Conservation (phyloP, 2,329 filamentous ascomycete species). For the Neoscytalidium dimidiatum region DNA sequence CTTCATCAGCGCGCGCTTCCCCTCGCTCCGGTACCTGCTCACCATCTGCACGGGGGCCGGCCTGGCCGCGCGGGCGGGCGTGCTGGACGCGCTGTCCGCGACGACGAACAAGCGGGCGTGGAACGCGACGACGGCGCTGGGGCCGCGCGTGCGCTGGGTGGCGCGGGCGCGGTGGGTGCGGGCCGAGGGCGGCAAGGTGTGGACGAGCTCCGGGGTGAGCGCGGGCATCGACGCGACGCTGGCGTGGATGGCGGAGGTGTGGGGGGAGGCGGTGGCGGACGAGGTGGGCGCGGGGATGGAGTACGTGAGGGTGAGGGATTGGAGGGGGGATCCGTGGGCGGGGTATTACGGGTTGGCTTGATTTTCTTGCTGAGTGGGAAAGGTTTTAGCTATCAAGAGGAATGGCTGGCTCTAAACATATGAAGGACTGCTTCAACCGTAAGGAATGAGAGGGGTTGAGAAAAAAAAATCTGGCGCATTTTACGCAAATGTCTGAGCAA, state of each 20-base stretch:
- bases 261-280: constrained; percentile 54
- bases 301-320: constrained; percentile 46
- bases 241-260: constrained; percentile 58
- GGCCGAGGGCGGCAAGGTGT: constrained; percentile 65
- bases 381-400: background rate
- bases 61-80: constrained; percentile 59
- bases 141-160: constrained; percentile 53
- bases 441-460: too few relatives aligned
- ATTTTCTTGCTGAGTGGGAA: too few relatives aligned
- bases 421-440: too few relatives aligned
- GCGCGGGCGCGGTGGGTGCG: constrained; percentile 62
- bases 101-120: constrained; percentile 70
- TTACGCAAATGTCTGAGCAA: too few relatives aligned
- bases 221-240: constrained; percentile 65
- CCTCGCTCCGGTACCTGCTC: constrained; percentile 57
- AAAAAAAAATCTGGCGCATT: too few relatives aligned
- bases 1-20: constrained; percentile 50
- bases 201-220: constrained; percentile 65
- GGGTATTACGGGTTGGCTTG: background rate
- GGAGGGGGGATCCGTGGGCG: constrained; percentile 48
- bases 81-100: constrained; percentile 61
- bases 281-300: constrained; percentile 56
- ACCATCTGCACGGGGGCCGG: constrained; percentile 68
- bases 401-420: too few relatives aligned
- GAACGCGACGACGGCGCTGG: constrained; percentile 49